Conservation (phyloP, 2,329 filamentous ascomycete genomes). For the Cercospora sp. region DNA sequence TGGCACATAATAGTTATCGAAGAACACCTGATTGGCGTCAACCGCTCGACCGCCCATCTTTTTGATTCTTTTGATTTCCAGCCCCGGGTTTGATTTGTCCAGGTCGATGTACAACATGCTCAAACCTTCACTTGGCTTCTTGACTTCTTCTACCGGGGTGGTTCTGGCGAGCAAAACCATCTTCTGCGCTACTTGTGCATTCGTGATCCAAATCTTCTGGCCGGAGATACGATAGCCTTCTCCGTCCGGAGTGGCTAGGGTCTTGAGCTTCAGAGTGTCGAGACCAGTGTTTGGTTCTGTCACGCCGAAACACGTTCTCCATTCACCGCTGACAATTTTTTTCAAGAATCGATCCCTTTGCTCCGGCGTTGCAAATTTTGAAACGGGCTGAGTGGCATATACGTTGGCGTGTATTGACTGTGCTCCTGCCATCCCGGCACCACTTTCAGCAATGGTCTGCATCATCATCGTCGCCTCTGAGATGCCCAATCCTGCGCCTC, state of each 20-base stretch:
- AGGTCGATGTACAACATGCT: slow-evolving; percentile 81
- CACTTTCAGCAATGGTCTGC: slow-evolving; percentile 63
- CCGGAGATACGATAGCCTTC: slow-evolving; percentile 68
- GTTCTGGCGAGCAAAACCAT: slow-evolving; percentile 84
- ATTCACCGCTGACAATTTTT: slow-evolving; percentile 69
- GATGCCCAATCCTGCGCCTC: slow-evolving; percentile 74
- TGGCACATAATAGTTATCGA: slow-evolving; percentile 72
- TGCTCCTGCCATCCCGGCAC: slow-evolving; percentile 73
- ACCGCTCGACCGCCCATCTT: slow-evolving; percentile 85
- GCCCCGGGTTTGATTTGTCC: slow-evolving; percentile 56
- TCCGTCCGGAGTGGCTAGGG: slow-evolving; percentile 61
- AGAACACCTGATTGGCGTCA: slow-evolving; percentile 86
- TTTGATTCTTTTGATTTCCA: slow-evolving; percentile 70
- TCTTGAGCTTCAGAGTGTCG: slow-evolving; percentile 71
- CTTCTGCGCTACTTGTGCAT: slow-evolving; percentile 75
- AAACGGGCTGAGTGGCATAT: slow-evolving; percentile 73
- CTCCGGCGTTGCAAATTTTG: slow-evolving; percentile 67
- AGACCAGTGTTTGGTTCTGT: slow-evolving; percentile 82
- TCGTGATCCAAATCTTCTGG: slow-evolving; percentile 89
- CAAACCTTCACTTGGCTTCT: slow-evolving; percentile 71
- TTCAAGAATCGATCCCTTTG: slow-evolving; percentile 67
- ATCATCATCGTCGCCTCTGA: slow-evolving; percentile 86
- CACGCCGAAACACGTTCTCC: slow-evolving; percentile 76
- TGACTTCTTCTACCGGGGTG: slow-evolving; percentile 65
- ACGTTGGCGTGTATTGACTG: slow-evolving; percentile 64